A percentile compares a stretch with the other conserved stretches of the same genome.
These are phyloP conservation scores for Umbilicus rupestris DNA, from an alignment of 164 flowering plant genomes.

Conservation along the genomic window DNA sequence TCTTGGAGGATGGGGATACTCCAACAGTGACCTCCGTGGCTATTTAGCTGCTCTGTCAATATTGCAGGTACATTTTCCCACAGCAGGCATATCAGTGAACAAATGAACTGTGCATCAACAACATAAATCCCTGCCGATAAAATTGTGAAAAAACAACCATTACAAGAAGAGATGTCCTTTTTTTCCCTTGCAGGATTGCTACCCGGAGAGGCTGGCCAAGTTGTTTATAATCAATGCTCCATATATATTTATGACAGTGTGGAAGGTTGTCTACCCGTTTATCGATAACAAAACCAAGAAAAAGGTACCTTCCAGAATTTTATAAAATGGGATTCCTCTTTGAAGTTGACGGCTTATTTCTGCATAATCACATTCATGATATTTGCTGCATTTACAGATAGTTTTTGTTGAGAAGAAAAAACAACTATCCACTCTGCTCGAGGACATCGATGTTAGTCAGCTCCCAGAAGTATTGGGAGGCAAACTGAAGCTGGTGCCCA, in stretches of 20 bases:
- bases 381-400: conserved; percentile 32
- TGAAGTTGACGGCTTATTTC: too few species aligned
- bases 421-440: conserved; percentile 37
- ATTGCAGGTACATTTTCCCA: conserved; percentile 49
- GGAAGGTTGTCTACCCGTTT: conserved; percentile 47
- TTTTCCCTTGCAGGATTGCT: conserved; percentile 30
- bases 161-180: background rate
- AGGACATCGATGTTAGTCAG: conserved; percentile 64
- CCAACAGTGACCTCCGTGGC: conserved; percentile 66
- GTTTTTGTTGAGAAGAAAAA: conserved; percentile 60
- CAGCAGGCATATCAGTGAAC: background rate
- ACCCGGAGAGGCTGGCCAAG: conserved; percentile 50
- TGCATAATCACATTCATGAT: background rate
- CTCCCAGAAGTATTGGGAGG: conserved; percentile 70
- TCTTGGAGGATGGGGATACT: conserved; percentile 77
- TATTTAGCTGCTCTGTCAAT: conserved; percentile 53
- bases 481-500: conserved; percentile 50
- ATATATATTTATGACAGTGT: conserved; percentile 37
- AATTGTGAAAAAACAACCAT: background rate
- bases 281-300: conserved; percentile 40
- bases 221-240: conserved; percentile 37
- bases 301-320: conserved; percentile 24
- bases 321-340: background rate
- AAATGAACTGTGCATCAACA: background rate
- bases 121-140: background rate